Evolutionary conservation across 305 asterid species (phyloP).

Genomic region (Solanum hybrid): DNA sequence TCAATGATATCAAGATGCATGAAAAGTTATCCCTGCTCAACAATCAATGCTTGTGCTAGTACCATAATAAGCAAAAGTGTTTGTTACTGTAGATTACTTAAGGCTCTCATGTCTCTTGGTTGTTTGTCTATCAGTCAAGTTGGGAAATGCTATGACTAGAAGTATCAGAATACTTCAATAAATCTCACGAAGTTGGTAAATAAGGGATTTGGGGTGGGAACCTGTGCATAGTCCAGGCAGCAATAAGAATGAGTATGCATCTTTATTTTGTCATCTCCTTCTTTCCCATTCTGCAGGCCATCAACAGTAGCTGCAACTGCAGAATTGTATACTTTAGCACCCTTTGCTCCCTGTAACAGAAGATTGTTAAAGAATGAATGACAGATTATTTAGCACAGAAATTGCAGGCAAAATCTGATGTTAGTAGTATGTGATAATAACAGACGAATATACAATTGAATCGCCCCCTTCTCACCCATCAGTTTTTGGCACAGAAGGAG

Average conservation of each 20-base stretch:
- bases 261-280: slow-evolving; percentile 80
- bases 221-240: slow-evolving; percentile 96
- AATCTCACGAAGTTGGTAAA: neutral
- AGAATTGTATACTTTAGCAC: slow-evolving; percentile 79
- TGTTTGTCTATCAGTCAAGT: neutral
- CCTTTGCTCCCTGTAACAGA: slow-evolving; percentile 64
- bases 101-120: neutral
- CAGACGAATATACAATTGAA: neutral
- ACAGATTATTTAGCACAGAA: neutral
- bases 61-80: neutral
- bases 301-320: slow-evolving; percentile 74
- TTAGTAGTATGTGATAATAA: neutral
- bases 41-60: neutral
- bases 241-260: slow-evolving; percentile 94
- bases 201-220: slow-evolving; percentile 16
- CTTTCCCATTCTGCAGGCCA: slow-evolving; percentile 51
- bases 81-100: neutral
- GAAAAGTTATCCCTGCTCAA: neutral
- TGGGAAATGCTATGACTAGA: neutral
- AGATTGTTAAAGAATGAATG: slow-evolving; percentile 4
- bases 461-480: neutral
- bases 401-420: neutral
- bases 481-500: neutral
- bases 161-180: neutral
- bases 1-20: neutral